These are phyloP conservation scores for Sugiyamaella japonica DNA, from an alignment of 1,139 yeast species.

Conservation along the genomic window DNA sequence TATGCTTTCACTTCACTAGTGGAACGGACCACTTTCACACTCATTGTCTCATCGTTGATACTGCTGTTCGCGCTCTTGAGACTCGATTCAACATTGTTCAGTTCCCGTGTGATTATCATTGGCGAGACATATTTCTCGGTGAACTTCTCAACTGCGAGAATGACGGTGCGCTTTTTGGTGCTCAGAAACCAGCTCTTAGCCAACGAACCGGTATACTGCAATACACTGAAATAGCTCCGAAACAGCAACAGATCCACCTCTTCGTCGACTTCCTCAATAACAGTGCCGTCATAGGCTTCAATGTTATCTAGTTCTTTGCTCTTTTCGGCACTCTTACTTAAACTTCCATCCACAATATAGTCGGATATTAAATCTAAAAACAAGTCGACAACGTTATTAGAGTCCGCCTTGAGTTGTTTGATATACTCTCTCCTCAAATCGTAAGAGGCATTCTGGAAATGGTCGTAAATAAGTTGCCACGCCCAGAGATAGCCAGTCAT, in stretches of 20 bases:
- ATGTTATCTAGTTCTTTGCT: slow-evolving; percentile 18
- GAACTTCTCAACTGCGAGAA: slow-evolving; percentile 60
- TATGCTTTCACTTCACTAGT: slow-evolving; percentile 71
- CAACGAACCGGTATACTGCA: slow-evolving; percentile 63
- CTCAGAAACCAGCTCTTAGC: slow-evolving; percentile 73
- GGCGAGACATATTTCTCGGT: slow-evolving; percentile 66
- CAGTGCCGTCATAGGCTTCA: slow-evolving; percentile 15
- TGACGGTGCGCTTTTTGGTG: slow-evolving; percentile 57
- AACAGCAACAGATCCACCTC: slow-evolving; percentile 38
- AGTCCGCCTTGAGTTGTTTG: slow-evolving; percentile 51
- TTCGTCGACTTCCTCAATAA: slow-evolving; percentile 36
- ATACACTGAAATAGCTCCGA: slow-evolving; percentile 58
- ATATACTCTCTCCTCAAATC: slow-evolving; percentile 63
- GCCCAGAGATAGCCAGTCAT: slow-evolving; percentile 54
- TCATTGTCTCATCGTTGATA: slow-evolving; percentile 41
- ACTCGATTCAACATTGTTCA: slow-evolving; percentile 51
- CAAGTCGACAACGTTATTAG: slow-evolving; percentile 46
- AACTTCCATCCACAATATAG: slow-evolving; percentile 6
- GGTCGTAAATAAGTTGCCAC: slow-evolving; percentile 65
- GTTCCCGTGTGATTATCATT: slow-evolving; percentile 56
- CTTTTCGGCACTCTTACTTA: slow-evolving; percentile 15
- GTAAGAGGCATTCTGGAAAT: slow-evolving; percentile 65
- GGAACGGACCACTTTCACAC: slow-evolving; percentile 59
- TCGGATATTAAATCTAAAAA: slow-evolving; percentile 33
- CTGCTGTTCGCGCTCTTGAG: slow-evolving; percentile 19